A percentile compares a stretch with the other conserved stretches of the same genome.
Conservation (phyloP, 164 flowering plant genomes). For the grape (Vitis vinifera) region ASM3070453v1 NC_081810.1:5417001-5417500, state of each 20-base stretch:
- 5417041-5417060: constrained; percentile 69
- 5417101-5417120: constrained; percentile 70
- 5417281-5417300: too few relatives aligned
- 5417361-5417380: constrained; percentile 87
- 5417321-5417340: background rate
- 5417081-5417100: constrained; percentile 39
- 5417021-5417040: constrained; percentile 78
- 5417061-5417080: constrained; percentile 30
- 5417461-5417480: constrained; percentile 61
- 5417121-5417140: constrained; percentile 78
- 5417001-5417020: constrained; percentile 81
- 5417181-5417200: too few relatives aligned
- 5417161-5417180: too few relatives aligned
- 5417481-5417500: constrained; percentile 12
- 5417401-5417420: constrained; percentile 89
- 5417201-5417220: too few relatives aligned
- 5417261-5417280: too few relatives aligned
- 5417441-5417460: constrained; percentile 75
- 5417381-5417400: constrained; percentile 71
- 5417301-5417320: too few relatives aligned
- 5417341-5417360: constrained; percentile 32
- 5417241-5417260: too few relatives aligned
- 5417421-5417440: constrained; percentile 84
- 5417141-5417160: constrained; percentile 36
- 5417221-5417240: too few relatives aligned